Evolutionary conservation across 73 alveolate genomes (phyloP), one percentile per base, ranked within the genome.

Genomic region (Stentor roeselii): DNA sequence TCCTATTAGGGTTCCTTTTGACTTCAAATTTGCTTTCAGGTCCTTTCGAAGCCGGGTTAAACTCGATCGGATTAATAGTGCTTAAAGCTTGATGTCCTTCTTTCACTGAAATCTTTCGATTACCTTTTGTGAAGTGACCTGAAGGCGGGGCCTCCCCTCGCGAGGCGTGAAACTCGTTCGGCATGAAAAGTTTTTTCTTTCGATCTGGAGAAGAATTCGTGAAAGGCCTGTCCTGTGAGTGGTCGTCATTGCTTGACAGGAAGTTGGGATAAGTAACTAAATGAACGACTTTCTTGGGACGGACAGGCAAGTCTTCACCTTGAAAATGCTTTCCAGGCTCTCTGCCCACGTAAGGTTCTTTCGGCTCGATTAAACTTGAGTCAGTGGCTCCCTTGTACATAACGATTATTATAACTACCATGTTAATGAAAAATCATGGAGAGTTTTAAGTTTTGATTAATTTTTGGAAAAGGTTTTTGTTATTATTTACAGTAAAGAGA

Each of bases 221-320:
- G 37, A 67, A 67, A 15, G 80, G 80, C 37, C 80, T 0, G 80
- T 67, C 80, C 37, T 67, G 80, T 27, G 80, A 67, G 34, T 67
- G 80, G 80, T 67, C 80, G n/a, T 21, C 37, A 2, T 67, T 32
- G 2, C 41, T 21, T 30, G 80, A 67, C 14, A 67, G 37, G 80
- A 67, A 67, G 41, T 67, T 67, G 21, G 80, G 80, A 32, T 67
- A 67, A 1, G 80, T 67, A 15, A 67, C 41, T 34, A 67, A 34
- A 67, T 67, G 80, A 1, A 40, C 34, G 21, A 32, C 41, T 11
- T 67, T 21, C 41, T 67, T 67, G 11, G 80, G 34, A 27, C 41
- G 0, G 15, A 40, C 1, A 21, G 80, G 80, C n/a, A 67, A 40
- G 80, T 67, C 80, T 34, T 67, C 80, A 1, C 80, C 37, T 67